Conservation (phyloP, 495 filamentous ascomycete genomes). For the Ramalina intermedia region DNA sequence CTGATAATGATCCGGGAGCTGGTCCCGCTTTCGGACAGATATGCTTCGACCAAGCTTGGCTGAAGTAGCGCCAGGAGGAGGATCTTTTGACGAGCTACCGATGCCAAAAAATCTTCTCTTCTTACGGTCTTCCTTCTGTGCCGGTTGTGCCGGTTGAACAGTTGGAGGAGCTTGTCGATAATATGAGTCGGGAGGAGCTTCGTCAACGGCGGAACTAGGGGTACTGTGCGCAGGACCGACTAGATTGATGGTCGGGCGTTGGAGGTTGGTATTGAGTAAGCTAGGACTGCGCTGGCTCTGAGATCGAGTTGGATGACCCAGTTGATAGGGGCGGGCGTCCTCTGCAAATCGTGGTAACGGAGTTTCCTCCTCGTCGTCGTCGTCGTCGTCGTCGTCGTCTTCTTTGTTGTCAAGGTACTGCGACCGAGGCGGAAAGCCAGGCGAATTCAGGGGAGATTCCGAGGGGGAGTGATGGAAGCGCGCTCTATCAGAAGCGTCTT, state of each 20-base stretch:
- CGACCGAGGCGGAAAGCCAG: constrained; percentile 10
- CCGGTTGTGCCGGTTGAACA: constrained; percentile 2
- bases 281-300: constrained; percentile 12
- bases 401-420: constrained; percentile 7
- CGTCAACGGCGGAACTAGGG: constrained; percentile 12
- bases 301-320: constrained; percentile 9
- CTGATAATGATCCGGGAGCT: constrained; percentile 1
- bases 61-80: constrained; percentile 1
- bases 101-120: constrained; percentile 16
- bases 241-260: constrained; percentile 14
- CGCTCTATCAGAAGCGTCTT: neutral
- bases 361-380: constrained; percentile 4
- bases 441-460: constrained; percentile 13
- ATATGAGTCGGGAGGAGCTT: constrained; percentile 11
- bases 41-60: constrained; percentile 14
- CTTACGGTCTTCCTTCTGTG: constrained; percentile 12
- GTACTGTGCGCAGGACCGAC: constrained; percentile 12
- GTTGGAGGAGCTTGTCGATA: constrained; percentile 10
- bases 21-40: constrained; percentile 14
- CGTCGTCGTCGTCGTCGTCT: constrained; percentile 4
- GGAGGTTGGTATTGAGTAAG: constrained; percentile 8
- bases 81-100: constrained; percentile 13
- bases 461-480: neutral
- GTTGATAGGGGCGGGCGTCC: constrained; percentile 8
- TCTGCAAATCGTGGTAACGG: neutral